A percentile compares a stretch with the other conserved stretches of the same genome.
Conservation (phyloP, 225 moss, liverwort and hornwort genomes). For the Physcomitrellopsis africana region DNA sequence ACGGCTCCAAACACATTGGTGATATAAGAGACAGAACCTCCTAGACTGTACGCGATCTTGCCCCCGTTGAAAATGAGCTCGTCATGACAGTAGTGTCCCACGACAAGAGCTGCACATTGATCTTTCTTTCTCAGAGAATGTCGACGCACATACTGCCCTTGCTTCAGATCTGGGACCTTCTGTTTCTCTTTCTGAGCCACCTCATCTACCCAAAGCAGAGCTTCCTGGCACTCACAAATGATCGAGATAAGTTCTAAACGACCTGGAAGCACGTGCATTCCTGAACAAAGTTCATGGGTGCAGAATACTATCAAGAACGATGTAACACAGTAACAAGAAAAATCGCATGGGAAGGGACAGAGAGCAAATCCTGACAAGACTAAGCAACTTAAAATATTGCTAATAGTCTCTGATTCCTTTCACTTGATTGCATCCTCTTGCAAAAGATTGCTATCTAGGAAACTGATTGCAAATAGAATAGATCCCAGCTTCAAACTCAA, state of each 20-base stretch:
- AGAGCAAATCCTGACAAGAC: too few relatives aligned
- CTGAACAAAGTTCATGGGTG: not conserved
- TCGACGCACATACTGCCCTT: slow-evolving; percentile 53
- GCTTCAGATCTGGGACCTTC: slow-evolving; percentile 30
- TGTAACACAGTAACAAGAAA: too few relatives aligned
- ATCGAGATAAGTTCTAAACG: not conserved
- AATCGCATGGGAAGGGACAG: too few relatives aligned
- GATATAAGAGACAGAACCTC: slow-evolving; percentile 96
- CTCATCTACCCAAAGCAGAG: slow-evolving; percentile 69
- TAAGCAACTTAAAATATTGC: too few relatives aligned
- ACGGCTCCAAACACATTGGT: slow-evolving; percentile 81
- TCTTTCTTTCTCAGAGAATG: slow-evolving; percentile 55
- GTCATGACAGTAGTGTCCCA: slow-evolving; percentile 96
- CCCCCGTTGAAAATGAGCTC: slow-evolving; percentile 75
- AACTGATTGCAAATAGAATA: too few relatives aligned
- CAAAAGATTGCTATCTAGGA: too few relatives aligned
- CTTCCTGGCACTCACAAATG: slow-evolving; percentile 48
- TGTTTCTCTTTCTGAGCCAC: slow-evolving; percentile 45
- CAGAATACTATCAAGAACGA: too few relatives aligned
- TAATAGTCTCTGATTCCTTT: too few relatives aligned
- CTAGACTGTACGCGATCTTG: slow-evolving; percentile 61
- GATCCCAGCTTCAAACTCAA: too few relatives aligned
- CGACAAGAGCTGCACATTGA: slow-evolving; percentile 77
- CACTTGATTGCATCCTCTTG: too few relatives aligned
- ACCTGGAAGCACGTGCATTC: not conserved